Percentiles rank a stretch among this genome's conserved stretches.
Conservation (phyloP, 495 filamentous ascomycete species). For the Trichocladium uniseriatum region DNA sequence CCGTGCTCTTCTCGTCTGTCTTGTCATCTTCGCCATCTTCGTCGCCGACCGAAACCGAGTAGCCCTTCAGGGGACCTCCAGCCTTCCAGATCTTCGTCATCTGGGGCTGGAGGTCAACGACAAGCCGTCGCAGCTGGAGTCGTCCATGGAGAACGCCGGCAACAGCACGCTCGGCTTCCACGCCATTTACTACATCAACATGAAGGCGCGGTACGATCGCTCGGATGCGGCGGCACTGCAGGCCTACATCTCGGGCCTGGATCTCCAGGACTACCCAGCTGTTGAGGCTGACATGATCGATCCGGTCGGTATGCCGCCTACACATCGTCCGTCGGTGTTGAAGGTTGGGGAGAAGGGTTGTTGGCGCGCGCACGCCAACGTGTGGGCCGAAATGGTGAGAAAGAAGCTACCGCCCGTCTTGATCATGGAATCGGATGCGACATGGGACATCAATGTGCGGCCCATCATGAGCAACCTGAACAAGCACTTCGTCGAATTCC, state of each 20-base stretch:
- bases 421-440: conserved; percentile 18
- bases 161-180: conserved; percentile 19
- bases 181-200: conserved; percentile 16
- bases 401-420: conserved; percentile 11
- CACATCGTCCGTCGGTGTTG: conserved; percentile 9
- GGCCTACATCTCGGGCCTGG: conserved; percentile 14
- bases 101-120: too few species aligned
- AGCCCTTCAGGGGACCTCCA: background rate
- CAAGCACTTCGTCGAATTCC: conserved; percentile 14
- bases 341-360: conserved; percentile 13
- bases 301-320: conserved; percentile 17
- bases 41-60: conserved; percentile 9
- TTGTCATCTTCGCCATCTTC: conserved; percentile 6
- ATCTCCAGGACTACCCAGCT: conserved; percentile 12
- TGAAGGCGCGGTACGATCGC: conserved; percentile 18
- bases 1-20: conserved; percentile 3
- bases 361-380: conserved; percentile 18
- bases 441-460: conserved; percentile 16
- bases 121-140: too few species aligned
- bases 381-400: conserved; percentile 14
- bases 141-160: conserved; percentile 9
- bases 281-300: conserved; percentile 18
- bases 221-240: conserved; percentile 18
- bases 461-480: conserved; percentile 14
- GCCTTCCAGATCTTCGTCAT: background rate